These are phyloP conservation scores for Cryptosporidium muris DNA, from an alignment of 169 alveolate species.

Conservation along the genomic window DNA sequence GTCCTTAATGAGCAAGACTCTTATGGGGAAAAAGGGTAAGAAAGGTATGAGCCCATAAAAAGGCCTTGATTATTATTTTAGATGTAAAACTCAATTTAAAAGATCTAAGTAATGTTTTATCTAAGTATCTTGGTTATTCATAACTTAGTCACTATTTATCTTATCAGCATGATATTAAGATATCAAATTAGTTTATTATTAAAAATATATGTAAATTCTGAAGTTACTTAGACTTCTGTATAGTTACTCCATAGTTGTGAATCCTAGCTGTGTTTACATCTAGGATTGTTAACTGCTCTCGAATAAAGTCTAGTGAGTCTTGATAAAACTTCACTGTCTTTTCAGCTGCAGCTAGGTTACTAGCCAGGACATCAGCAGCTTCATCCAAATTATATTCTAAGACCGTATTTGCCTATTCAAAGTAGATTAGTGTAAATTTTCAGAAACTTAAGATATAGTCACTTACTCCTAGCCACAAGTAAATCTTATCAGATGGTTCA, in stretches of 20 bases:
- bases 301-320: conserved; percentile 83
- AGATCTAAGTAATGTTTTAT: not conserved
- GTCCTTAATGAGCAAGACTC: conserved; percentile 87
- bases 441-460: not conserved
- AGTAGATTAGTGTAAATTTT: not conserved
- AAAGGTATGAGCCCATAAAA: conserved; percentile 74
- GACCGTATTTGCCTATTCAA: conserved; percentile 85
- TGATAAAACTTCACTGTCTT: conserved; percentile 73
- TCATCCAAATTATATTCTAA: conserved; percentile 87
- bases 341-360: conserved; percentile 78
- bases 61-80: not conserved
- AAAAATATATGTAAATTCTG: too few relatives aligned
- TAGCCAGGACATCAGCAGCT: conserved; percentile 82
- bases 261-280: conserved; percentile 89
- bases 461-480: conserved; percentile 87
- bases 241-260: conserved; percentile 85
- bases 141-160: conserved; percentile 11
- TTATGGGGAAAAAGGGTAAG: conserved; percentile 77
- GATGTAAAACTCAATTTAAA: conserved; percentile 1
- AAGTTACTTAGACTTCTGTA: conserved; percentile 73
- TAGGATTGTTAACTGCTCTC: conserved; percentile 84
- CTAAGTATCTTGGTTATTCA: conserved; percentile 14
- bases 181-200: not conserved
- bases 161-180: not conserved
- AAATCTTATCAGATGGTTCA: conserved; percentile 80